Conservation (phyloP, 1,284 basidiomycete genomes). For the Ganoderma multipileum region DNA sequence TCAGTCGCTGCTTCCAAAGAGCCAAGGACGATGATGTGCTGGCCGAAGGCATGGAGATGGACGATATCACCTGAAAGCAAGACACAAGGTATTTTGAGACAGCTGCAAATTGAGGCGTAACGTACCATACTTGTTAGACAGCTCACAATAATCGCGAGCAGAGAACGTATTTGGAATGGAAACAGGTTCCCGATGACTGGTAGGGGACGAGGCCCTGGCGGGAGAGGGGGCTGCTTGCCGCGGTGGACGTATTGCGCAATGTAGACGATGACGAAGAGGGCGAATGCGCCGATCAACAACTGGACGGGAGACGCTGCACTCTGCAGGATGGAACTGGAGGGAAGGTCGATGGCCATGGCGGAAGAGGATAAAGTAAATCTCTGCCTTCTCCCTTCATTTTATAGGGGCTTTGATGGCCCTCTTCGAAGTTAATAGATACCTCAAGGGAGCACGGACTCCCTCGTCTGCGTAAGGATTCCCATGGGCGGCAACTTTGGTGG, state of each 20-base stretch:
- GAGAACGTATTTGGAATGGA: conserved; percentile 3
- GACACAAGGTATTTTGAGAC: not conserved
- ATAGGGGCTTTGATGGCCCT: not conserved
- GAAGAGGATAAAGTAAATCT: not conserved
- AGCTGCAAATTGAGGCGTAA: not conserved
- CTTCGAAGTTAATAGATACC: too few relatives aligned
- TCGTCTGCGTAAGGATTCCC: too few relatives aligned
- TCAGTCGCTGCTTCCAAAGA: conserved; percentile 38
- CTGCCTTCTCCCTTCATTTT: not conserved
- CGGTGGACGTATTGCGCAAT: not conserved
- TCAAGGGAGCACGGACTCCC: too few relatives aligned
- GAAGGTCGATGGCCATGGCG: not conserved
- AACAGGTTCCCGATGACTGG: conserved; percentile 9
- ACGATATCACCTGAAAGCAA: conserved; percentile 9
- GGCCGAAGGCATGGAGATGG: conserved; percentile 16
- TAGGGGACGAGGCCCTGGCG: conserved; percentile 11
- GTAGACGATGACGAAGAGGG: not conserved
- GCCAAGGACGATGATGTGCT: conserved; percentile 23
- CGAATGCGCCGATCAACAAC: not conserved
- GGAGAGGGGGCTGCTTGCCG: conserved; percentile 6
- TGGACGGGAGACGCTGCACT: not conserved
- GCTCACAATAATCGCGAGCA: not conserved
- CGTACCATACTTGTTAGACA: conserved; percentile 10
- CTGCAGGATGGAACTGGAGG: not conserved
- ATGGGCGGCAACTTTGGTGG: too few relatives aligned